Evolutionary conservation across 176 grass and related monocot species (phyloP).

Genomic region (Canna indica): DNA sequence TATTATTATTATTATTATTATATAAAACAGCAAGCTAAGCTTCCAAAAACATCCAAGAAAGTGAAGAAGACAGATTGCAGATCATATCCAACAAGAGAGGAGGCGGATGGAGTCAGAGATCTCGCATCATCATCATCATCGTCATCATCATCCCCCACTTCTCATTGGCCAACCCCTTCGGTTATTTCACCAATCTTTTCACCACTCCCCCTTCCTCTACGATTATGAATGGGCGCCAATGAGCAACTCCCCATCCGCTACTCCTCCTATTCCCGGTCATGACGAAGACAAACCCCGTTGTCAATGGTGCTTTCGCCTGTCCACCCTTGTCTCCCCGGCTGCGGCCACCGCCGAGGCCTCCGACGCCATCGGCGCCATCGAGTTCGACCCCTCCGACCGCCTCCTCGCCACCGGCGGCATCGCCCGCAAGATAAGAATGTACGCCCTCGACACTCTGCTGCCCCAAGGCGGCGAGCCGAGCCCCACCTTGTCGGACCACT

Average conservation of each 20-base stretch:
- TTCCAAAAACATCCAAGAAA: too few species aligned
- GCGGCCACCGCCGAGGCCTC: constrained; percentile 21
- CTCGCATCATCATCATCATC: background rate
- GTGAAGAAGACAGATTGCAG: too few species aligned
- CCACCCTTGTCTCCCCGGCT: constrained; percentile 41
- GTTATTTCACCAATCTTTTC: background rate
- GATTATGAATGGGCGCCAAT: constrained; percentile 18
- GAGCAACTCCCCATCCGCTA: background rate
- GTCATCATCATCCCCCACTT: background rate
- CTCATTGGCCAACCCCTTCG: background rate
- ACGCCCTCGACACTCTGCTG: constrained; percentile 22
- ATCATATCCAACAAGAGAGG: too few species aligned
- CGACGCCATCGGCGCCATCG: constrained; percentile 52
- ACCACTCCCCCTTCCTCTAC: background rate
- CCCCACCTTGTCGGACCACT: background rate
- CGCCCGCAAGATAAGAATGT: constrained; percentile 70
- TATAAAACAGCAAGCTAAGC: too few species aligned
- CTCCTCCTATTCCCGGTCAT: background rate
- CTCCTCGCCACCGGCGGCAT: constrained; percentile 87
- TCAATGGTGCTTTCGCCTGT: constrained; percentile 70
- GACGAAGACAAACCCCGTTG: constrained; percentile 12
- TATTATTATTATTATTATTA: too few species aligned
- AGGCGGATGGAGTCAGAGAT: background rate
- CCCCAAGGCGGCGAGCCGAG: background rate
- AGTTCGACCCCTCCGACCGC: constrained; percentile 59